Percentiles rank a stretch among this genome's conserved stretches.
Conservation (phyloP, 2,329 filamentous ascomycete species). For the Aureobasidium sp. region DNA sequence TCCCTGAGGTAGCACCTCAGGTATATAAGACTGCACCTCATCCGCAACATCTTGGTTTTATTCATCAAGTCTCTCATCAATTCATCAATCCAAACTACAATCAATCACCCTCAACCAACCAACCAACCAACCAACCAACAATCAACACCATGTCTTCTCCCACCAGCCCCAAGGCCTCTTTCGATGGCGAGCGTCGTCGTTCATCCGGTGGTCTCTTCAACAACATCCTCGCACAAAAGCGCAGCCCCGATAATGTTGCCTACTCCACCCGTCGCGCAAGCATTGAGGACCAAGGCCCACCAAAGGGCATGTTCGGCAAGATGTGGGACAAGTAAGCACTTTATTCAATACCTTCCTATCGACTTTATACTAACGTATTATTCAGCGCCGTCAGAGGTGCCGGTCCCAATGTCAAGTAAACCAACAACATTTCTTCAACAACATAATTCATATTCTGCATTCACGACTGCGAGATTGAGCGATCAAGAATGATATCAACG, state of each 20-base stretch:
- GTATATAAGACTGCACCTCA: conserved; percentile 14
- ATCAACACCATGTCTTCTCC: conserved; percentile 22
- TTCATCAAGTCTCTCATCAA: not conserved
- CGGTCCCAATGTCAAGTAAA: conserved; percentile 13
- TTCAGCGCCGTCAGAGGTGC: conserved; percentile 10
- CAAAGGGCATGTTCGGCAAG: conserved; percentile 24
- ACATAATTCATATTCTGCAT: not conserved
- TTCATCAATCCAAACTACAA: not conserved
- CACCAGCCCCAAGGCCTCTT: conserved; percentile 13
- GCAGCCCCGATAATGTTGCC: conserved; percentile 23
- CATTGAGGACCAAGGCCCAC: conserved; percentile 22
- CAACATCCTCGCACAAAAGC: conserved; percentile 25
- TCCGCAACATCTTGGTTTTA: not conserved
- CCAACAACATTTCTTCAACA: not conserved
- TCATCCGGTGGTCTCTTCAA: conserved; percentile 24
- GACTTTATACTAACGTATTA: not conserved
- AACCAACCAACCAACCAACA: no score
- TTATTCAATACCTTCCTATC: not conserved
- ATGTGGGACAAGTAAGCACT: conserved; percentile 25
- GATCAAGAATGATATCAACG: no score
- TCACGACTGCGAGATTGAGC: not conserved
- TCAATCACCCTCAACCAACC: no score
- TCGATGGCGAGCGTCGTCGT: conserved; percentile 21
- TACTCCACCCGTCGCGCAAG: conserved; percentile 24
- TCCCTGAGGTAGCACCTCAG: conserved; percentile 11